These are phyloP conservation scores for Boletus subcaerulescens DNA, from an alignment of 768 basidiomycete genomes.

Conservation along the genomic window DNA sequence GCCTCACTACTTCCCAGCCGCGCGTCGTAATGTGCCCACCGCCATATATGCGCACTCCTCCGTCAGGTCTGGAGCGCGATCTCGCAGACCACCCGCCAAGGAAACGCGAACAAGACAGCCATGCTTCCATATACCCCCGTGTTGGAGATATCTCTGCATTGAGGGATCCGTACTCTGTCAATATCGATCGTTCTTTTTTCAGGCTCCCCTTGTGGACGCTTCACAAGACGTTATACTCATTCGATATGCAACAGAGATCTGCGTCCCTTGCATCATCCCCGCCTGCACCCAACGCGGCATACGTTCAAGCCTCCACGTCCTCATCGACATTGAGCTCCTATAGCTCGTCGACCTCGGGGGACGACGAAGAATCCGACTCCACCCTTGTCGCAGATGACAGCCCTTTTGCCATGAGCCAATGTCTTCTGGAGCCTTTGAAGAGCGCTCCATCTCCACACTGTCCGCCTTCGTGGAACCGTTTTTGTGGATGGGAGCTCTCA, in stretches of 20 bases:
- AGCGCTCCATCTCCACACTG: constrained; percentile 7
- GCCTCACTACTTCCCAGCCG: constrained; percentile 12
- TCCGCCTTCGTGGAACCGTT: constrained; percentile 8
- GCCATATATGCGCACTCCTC: constrained; percentile 19
- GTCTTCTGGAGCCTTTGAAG: not conserved
- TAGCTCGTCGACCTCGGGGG: constrained; percentile 9
- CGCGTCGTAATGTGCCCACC: constrained; percentile 2
- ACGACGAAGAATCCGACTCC: constrained; percentile 49
- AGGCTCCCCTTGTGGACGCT: constrained; percentile 63
- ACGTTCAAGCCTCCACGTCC: constrained; percentile 12
- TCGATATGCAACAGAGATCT: constrained; percentile 45
- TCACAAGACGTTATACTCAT: constrained; percentile 61
- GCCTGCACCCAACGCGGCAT: constrained; percentile 15
- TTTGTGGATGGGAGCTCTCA: constrained; percentile 40
- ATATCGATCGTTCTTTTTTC: constrained; percentile 59
- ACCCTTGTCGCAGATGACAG: constrained; percentile 52
- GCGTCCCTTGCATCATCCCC: not conserved
- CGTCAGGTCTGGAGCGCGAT: constrained; percentile 34
- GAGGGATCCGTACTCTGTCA: constrained; percentile 53
- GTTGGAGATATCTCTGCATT: constrained; percentile 59
- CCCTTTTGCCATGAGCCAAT: constrained; percentile 3
- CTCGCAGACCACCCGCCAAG: constrained; percentile 6
- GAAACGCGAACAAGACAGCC: constrained; percentile 13
- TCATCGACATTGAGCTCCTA: constrained; percentile 20
- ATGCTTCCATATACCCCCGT: constrained; percentile 48